Base-by-base conservation (phyloP, 495 filamentous ascomycete species). In the Trichodelitschia bisporula region DNA sequence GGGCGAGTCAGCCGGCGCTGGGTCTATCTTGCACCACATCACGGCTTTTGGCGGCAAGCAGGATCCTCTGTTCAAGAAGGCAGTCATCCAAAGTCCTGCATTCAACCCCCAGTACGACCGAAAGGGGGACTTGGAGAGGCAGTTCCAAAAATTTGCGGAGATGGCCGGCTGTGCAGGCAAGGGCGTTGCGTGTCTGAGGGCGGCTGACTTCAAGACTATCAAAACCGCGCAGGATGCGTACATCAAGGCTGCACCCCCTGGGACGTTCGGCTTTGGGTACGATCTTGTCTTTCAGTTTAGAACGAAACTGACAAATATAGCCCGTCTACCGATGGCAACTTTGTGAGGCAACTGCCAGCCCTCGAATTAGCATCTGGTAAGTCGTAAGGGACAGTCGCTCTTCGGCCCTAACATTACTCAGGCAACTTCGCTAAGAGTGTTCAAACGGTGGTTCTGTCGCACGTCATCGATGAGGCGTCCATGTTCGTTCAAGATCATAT, bases 401-500 rank as follows among this genome's bases (percentile, higher is more conserved):
- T n/a, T n/a, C n/a, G n/a, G n/a, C n/a, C n/a, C n/a, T n/a, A n/a
- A n/a, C n/a, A n/a, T n/a, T n/a, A n/a, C n/a, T n/a, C n/a, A n/a
- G n/a, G 21, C 21, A 25, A 25, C 12, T 25, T 25, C 12, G 8
- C 12, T 12, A 25, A 25, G 12, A 12, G 12, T 25, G 12, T 25
- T 8, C 8, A 25, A 12, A 8, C 21, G 8, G 8, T 25, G 21
- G 12, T 25, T 8, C 8, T 25, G 8, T 25, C 21, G 8, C 21
- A 25, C 21, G 21, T 25, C 21, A 8, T 25, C 12, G 21, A 25
- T 25, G 21, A 25, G 12, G 21, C 21, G 12, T 25, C 21, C 21
- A 25, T 25, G 21, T 25, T 25, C 12, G 21, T 25, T 8, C 21
- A 8, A 12, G 21, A 8, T 25, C 36, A 55, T 36, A 34, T 49